Base-by-base conservation (phyloP, 495 filamentous ascomycete species). In the Penicillium tannophilum region DNA sequence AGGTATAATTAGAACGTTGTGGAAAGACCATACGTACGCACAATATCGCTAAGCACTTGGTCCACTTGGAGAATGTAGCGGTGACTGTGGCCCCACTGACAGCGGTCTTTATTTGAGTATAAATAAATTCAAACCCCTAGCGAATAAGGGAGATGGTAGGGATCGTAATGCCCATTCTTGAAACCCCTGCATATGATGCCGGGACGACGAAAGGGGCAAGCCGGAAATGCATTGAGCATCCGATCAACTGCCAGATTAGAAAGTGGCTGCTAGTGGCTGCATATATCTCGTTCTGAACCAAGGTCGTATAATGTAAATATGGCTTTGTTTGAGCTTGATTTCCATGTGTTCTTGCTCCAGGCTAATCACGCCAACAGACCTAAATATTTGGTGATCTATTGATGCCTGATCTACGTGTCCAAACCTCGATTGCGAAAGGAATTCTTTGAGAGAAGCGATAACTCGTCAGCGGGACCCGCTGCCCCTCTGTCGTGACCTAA, bases 121-220 rank as follows among this genome's bases (percentile, higher is more conserved):
- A 41, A 17, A 41, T 41, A 41, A 28, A 28, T 41, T 16, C 39
- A 41, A 41, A 3, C 39, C 39, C 39, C 39, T 41, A 11, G 39
- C 39, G 20, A 23, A 23, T 23, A 23, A 41, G 5, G 39, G 5
- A 14, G 26, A 5, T 19, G 46, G 46, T 5, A 49, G 46, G 46
- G 46, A 55, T 60, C 28, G 46, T 52, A 11, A 60, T 60, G 39
- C 58, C 45, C 49, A 24, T 49, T 49, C 46, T 49, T 49, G 19
- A 46, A 46, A 23, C 43, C 43, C 43, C 43, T 46, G 43, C 43
- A 46, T 46, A 24, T 47, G 46, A 30, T 30, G 26, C 28, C 63
- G 67, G 67, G 28, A 64, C 44, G 64, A 69, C 67, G 19, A 57
- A 67, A 67, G 52, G 60, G 62, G 67, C 33, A 69, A 67, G 59